Evolutionary conservation across 768 basidiomycete genomes (phyloP), one percentile per base, ranked within the genome.

Genomic region (Trametes elegans): DNA sequence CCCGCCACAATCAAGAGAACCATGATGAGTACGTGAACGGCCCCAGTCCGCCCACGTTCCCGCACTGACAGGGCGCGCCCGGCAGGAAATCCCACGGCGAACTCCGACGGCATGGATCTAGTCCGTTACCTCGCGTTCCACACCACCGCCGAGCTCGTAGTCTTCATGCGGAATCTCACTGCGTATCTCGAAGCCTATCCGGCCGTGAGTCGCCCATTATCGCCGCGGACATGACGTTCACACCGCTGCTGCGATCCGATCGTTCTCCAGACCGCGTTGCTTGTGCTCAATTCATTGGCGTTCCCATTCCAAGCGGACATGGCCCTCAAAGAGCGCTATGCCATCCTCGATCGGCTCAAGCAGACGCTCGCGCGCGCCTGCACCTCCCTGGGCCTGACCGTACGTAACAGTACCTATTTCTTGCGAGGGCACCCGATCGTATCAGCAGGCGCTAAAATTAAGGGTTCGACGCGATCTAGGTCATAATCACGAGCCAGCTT

Each of bases 261-360:
- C 32, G 32, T 35, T 45, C 31, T 48, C 32, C 55, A 87, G 87
- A 75, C 75, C 31, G 74, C 79, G 1, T 72, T 90, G 14, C 74
- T 91, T 10, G 79, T 88, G 24, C 68, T 90, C 40, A 83, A 80
- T 64, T 87, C 84, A 3, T 73, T 90, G 26, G 83, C 82, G 21
- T 86, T 82, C 62, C 81, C 82, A 2, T 85, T 90, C 56, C 86
- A 89, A 65, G 68, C 73, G 11, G 66, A 73, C 35, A 61, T 85
- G 27, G 64, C 68, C 10, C 60, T 61, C 9, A 64, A 72, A 10
- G 74, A 70, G 43, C 79, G 71, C 64, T 74, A 65, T 27, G 69
- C 69, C 10, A 65, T 83, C 38, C 66, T 88, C 6, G 79, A 80
- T 16, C 72, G 68, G 44, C 70, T 87, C 19, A 84, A 81, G 62